Percentiles rank a stretch among this genome's conserved stretches.
Conservation (phyloP, 495 filamentous ascomycete genomes). For the Aeminium ludgeri region DNA sequence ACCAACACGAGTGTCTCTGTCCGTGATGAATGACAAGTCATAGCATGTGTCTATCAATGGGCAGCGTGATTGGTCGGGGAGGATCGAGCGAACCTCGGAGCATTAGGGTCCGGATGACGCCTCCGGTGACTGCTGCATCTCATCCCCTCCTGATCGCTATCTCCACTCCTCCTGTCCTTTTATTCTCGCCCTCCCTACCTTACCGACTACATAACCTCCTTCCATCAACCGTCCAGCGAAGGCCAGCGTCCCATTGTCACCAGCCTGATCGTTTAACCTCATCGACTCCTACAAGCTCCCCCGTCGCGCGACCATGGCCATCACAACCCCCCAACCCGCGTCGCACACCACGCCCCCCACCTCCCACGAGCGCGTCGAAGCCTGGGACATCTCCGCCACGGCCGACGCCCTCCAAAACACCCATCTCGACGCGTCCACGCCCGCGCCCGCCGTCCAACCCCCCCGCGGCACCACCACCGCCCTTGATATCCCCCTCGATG, state of each 20-base stretch:
- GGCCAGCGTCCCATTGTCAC: too few species aligned
- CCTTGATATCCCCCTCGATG: slow-evolving; percentile 28
- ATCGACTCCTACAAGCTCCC: background rate
- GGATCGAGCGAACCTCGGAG: too few species aligned
- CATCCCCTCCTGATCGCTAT: too few species aligned
- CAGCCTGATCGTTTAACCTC: background rate
- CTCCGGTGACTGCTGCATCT: too few species aligned
- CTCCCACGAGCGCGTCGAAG: slow-evolving; percentile 14
- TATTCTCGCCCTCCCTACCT: too few species aligned
- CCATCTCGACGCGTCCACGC: slow-evolving; percentile 1
- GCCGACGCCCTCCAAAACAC: slow-evolving; percentile 6
- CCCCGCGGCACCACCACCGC: slow-evolving; percentile 19
- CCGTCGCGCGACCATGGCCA: background rate
- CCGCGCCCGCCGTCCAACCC: background rate
- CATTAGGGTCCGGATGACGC: too few species aligned
- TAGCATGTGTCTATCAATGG: too few species aligned
- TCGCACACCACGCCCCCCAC: background rate
- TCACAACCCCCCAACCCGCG: slow-evolving; percentile 1
- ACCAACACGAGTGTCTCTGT: too few species aligned
- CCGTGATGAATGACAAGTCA: too few species aligned
- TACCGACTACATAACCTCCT: too few species aligned
- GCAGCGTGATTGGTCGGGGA: slow-evolving; percentile 7
- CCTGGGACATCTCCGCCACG: slow-evolving; percentile 13
- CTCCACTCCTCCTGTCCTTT: too few species aligned
- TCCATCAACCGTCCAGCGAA: too few species aligned